phyloP scores from a whole-genome alignment of 805 yeast species.

The Priceomyces castillae region DNA sequence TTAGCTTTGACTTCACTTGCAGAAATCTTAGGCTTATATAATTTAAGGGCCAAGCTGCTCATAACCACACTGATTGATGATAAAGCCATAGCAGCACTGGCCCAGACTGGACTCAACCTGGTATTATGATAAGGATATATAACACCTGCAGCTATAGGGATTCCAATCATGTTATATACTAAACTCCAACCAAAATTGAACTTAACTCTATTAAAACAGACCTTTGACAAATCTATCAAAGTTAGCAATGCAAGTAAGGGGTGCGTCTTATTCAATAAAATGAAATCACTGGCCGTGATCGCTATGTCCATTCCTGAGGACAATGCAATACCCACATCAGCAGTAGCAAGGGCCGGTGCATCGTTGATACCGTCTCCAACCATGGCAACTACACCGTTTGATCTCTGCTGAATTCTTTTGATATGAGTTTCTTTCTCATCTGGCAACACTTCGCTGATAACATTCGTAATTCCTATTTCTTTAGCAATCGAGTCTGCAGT shows the following conservation, averaged over 20 bases:
- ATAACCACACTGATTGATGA: slow-evolving; percentile 57
- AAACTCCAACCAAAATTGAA: slow-evolving; percentile 62
- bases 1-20: slow-evolving; percentile 10
- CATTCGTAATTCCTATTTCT: slow-evolving; percentile 57
- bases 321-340: slow-evolving; percentile 76
- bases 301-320: slow-evolving; percentile 79
- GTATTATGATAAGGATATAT: slow-evolving; percentile 54
- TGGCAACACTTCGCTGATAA: slow-evolving; percentile 71
- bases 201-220: slow-evolving; percentile 50
- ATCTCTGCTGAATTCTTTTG: slow-evolving; percentile 46
- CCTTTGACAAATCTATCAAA: slow-evolving; percentile 49
- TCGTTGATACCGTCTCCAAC: slow-evolving; percentile 99
- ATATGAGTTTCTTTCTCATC: slow-evolving; percentile 66
- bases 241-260: slow-evolving; percentile 54
- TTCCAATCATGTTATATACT: slow-evolving; percentile 53
- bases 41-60: slow-evolving; percentile 52
- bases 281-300: slow-evolving; percentile 69
- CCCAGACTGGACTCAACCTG: slow-evolving; percentile 63
- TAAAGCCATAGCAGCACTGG: slow-evolving; percentile 64
- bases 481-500: slow-evolving; percentile 69
- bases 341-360: slow-evolving; percentile 73
- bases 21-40: slow-evolving; percentile 41
- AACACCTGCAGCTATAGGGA: slow-evolving; percentile 68
- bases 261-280: slow-evolving; percentile 52
- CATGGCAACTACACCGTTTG: slow-evolving; percentile 56